phyloP scores from a whole-genome alignment of 345 rosid genomes.

The Eucalyptus decipiens region DNA sequence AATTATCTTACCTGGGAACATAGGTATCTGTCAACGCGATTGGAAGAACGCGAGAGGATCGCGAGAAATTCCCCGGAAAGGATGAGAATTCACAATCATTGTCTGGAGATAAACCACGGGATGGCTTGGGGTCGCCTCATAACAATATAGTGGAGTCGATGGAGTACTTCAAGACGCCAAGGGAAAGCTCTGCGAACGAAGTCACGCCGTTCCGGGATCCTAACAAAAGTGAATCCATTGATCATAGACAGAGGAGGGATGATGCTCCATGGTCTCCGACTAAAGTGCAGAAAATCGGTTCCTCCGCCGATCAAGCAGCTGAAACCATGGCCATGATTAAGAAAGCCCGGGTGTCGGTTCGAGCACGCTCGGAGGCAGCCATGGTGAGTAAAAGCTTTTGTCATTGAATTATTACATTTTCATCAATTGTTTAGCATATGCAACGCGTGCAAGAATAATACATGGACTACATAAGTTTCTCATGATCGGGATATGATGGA shows the following conservation, averaged over 20 bases:
- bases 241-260: neutral
- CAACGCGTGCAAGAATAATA: neutral
- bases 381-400: conserved; percentile 16
- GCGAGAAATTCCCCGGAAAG: neutral
- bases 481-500: neutral
- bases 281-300: neutral
- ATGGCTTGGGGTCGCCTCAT: neutral
- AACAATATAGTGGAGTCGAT: neutral
- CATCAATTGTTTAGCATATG: neutral
- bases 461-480: neutral
- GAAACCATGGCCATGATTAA: conserved; percentile 21
- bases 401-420: neutral
- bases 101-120: neutral
- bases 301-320: neutral
- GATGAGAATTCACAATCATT: neutral
- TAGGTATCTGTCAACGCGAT: neutral
- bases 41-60: neutral
- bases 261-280: neutral
- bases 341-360: conserved; percentile 64
- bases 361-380: conserved; percentile 52
- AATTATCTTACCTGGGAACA: neutral
- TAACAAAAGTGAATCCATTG: neutral
- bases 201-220: neutral
- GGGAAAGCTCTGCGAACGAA: neutral
- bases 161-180: neutral